Conservation (phyloP, 192 early-diverging fungal genomes). For the Linnemannia elongata region DNA sequence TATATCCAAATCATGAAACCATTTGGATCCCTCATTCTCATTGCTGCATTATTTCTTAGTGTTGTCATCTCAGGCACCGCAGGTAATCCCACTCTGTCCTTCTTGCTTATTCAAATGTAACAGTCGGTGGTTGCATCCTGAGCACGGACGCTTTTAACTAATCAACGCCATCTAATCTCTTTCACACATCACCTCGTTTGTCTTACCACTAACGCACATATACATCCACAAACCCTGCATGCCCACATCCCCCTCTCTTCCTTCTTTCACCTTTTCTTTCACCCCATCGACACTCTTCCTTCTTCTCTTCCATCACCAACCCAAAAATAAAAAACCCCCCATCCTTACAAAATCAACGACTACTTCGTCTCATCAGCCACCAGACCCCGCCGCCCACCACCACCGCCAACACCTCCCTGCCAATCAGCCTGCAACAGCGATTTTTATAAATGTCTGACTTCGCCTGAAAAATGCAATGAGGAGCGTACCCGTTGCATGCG, state of each 20-base stretch:
- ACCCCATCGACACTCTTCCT: not conserved
- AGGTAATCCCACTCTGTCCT: not conserved
- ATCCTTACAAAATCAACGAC: not conserved
- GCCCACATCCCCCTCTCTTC: too few species aligned
- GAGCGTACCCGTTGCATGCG: conserved; percentile 7
- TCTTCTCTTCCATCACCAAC: not conserved
- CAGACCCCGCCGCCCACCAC: not conserved
- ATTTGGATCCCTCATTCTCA: not conserved
- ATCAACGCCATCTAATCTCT: not conserved
- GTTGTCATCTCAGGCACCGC: not conserved
- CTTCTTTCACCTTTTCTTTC: too few species aligned
- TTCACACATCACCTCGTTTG: too few species aligned
- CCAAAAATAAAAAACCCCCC: not conserved
- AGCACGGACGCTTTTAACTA: not conserved
- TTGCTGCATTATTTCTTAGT: not conserved
- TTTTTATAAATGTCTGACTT: conserved; percentile 40
- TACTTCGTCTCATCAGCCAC: not conserved
- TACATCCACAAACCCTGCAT: too few species aligned
- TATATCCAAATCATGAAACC: not conserved
- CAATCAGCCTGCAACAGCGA: conserved; percentile 36
- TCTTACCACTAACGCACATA: too few species aligned
- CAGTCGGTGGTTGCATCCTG: not conserved
- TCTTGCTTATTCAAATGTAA: not conserved
- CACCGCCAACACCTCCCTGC: conserved; percentile 20
- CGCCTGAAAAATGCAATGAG: not conserved